Evolutionary conservation across 2,329 filamentous ascomycete species (phyloP).

Genomic region (Phaeosphaeriaceae sp.): DNA sequence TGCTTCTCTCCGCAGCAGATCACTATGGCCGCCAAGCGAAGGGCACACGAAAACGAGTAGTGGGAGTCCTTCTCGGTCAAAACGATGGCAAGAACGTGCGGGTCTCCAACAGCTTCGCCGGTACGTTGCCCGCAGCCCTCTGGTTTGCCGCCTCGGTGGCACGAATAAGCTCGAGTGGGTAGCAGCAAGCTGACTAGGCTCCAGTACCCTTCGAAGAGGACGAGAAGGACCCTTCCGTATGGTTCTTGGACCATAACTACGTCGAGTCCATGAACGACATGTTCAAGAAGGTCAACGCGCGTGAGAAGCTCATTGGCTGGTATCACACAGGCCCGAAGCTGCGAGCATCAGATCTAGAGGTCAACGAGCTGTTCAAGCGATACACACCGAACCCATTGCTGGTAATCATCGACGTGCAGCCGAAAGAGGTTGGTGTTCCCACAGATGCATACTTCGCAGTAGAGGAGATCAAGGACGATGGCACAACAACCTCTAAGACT

Average conservation of each 20-base stretch:
- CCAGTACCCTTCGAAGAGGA: slow-evolving; percentile 98
- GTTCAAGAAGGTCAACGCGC: slow-evolving; percentile 99
- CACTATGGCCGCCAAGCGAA: slow-evolving; percentile 96
- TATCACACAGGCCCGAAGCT: slow-evolving; percentile 98
- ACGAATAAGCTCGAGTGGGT: slow-evolving; percentile 6
- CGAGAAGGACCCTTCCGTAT: slow-evolving; percentile 97
- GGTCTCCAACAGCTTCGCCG: slow-evolving; percentile 98
- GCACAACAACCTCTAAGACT: slow-evolving; percentile 94
- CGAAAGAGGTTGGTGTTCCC: slow-evolving; percentile 95
- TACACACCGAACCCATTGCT: slow-evolving; percentile 96
- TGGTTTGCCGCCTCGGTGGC: slow-evolving; percentile 20
- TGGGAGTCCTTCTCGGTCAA: slow-evolving; percentile 92
- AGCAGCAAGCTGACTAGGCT: slow-evolving; percentile 26
- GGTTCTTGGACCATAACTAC: slow-evolving; percentile 99
- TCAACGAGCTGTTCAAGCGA: slow-evolving; percentile 99
- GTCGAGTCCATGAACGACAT: slow-evolving; percentile 99
- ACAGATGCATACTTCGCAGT: slow-evolving; percentile 99
- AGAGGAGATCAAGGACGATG: slow-evolving; percentile 99
- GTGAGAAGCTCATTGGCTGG: slow-evolving; percentile 99
- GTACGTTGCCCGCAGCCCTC: slow-evolving; percentile 57
- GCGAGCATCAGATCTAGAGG: slow-evolving; percentile 93
- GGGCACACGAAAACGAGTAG: slow-evolving; percentile 85
- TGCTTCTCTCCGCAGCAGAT: slow-evolving; percentile 96
- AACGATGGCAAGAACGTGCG: slow-evolving; percentile 96
- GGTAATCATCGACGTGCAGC: slow-evolving; percentile 98